Evolutionary conservation across 352 stramenopile genomes (phyloP).

Genomic region (Globisporangium spinosum): DNA sequence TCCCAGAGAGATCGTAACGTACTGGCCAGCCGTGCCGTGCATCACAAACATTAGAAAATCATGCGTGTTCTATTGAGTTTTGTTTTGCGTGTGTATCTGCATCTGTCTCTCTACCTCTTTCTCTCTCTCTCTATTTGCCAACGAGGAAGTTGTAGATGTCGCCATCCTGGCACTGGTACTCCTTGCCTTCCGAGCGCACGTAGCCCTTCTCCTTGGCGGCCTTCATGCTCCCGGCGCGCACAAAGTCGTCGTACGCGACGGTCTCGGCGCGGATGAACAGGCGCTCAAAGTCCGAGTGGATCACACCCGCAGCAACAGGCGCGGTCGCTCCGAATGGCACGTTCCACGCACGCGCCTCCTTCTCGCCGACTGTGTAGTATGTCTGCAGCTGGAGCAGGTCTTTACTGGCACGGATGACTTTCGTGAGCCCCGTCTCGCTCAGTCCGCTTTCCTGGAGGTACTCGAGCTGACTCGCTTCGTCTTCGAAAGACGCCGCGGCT

Average conservation of each 20-base stretch:
- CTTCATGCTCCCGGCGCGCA: slow-evolving; percentile 91
- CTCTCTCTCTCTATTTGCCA: slow-evolving; percentile 43
- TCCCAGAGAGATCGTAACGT: no score
- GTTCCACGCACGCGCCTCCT: slow-evolving; percentile 84
- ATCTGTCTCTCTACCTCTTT: not conserved
- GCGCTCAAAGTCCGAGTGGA: slow-evolving; percentile 88
- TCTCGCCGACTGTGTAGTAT: slow-evolving; percentile 94
- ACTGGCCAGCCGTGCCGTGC: not conserved
- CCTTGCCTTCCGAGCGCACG: slow-evolving; percentile 95
- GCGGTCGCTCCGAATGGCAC: slow-evolving; percentile 73
- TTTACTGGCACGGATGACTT: slow-evolving; percentile 89
- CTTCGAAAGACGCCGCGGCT: slow-evolving; percentile 73
- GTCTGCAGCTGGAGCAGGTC: slow-evolving; percentile 94
- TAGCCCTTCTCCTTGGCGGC: slow-evolving; percentile 92
- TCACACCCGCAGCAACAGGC: slow-evolving; percentile 67
- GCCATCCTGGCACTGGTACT: slow-evolving; percentile 97
- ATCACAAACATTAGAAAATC: not conserved
- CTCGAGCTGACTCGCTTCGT: slow-evolving; percentile 90
- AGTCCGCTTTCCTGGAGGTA: slow-evolving; percentile 90
- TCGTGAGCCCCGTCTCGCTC: slow-evolving; percentile 69
- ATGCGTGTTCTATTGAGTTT: not conserved
- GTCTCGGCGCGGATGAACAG: slow-evolving; percentile 91
- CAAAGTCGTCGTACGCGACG: slow-evolving; percentile 94
- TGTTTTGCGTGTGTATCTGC: not conserved
- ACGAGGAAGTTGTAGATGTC: slow-evolving; percentile 98